These are phyloP conservation scores for Paralagenidium karlingii DNA, from an alignment of 352 stramenopile genomes.

Conservation along the genomic window DNA sequence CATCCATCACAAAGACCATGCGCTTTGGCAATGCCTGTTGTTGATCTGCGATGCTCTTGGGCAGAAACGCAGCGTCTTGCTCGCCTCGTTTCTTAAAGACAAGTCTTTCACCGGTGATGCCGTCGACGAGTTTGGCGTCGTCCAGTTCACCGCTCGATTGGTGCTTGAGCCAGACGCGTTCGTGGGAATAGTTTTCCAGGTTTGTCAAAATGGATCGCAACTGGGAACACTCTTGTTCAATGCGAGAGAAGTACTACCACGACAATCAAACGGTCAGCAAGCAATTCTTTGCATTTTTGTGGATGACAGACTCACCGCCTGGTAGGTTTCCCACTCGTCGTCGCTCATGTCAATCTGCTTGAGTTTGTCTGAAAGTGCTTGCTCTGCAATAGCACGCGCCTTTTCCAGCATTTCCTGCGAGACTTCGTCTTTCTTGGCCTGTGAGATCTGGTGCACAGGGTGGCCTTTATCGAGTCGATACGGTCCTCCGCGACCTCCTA, in stretches of 20 bases:
- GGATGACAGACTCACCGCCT: slow-evolving; percentile 24
- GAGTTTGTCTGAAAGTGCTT: slow-evolving; percentile 52
- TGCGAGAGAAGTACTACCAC: slow-evolving; percentile 49
- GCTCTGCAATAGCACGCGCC: slow-evolving; percentile 55
- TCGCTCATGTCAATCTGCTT: slow-evolving; percentile 80
- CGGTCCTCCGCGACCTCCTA: slow-evolving; percentile 90
- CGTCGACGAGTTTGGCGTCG: slow-evolving; percentile 90
- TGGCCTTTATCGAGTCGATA: slow-evolving; percentile 92
- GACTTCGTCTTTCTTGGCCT: slow-evolving; percentile 90
- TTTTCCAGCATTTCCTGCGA: slow-evolving; percentile 62
- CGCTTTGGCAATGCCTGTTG: slow-evolving; percentile 50
- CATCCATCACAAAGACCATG: slow-evolving; percentile 89
- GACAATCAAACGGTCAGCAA: too few relatives aligned
- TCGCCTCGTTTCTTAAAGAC: slow-evolving; percentile 89
- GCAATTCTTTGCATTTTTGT: too few relatives aligned
- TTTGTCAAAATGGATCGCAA: slow-evolving; percentile 69
- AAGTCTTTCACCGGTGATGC: slow-evolving; percentile 81
- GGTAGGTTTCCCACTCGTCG: slow-evolving; percentile 68
- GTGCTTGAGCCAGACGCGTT: slow-evolving; percentile 89
- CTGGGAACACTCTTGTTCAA: slow-evolving; percentile 69
- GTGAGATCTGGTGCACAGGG: slow-evolving; percentile 88
- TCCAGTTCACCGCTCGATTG: slow-evolving; percentile 92
- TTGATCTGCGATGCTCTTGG: too few relatives aligned
- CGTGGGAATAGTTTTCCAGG: slow-evolving; percentile 70
- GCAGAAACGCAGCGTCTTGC: slow-evolving; percentile 38